Conservation (phyloP, 148 eudicot species). For the Camellia japonica region DNA sequence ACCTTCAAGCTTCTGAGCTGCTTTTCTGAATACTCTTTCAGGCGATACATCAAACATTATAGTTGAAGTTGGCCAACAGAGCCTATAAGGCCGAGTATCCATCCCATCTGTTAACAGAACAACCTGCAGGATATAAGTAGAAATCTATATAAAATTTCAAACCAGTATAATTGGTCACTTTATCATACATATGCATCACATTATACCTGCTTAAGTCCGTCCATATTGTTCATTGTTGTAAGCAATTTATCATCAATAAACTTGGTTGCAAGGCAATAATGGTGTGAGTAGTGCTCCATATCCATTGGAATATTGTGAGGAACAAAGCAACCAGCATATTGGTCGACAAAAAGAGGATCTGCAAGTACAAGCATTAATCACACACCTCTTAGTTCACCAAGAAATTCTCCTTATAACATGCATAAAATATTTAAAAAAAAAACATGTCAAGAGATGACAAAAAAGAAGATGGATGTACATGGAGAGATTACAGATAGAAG, state of each 20-base stretch:
- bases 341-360: constrained; percentile 89
- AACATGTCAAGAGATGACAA: background rate
- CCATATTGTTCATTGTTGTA: constrained; percentile 35
- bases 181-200: background rate
- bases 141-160: constrained; percentile 14
- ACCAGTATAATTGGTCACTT: constrained; percentile 16
- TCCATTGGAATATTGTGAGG: constrained; percentile 38
- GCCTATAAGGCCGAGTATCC: constrained; percentile 87
- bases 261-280: constrained; percentile 71
- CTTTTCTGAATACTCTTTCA: constrained; percentile 37
- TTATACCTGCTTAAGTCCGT: constrained; percentile 70
- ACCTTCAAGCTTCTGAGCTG: constrained; percentile 69
- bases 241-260: constrained; percentile 80
- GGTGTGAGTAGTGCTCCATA: constrained; percentile 27
- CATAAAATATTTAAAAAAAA: background rate
- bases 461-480: background rate
- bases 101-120: constrained; percentile 93
- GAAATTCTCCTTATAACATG: background rate
- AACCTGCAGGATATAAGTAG: constrained; percentile 45
- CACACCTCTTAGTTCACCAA: background rate
- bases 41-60: constrained; percentile 74
- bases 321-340: constrained; percentile 68
- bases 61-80: constrained; percentile 80
- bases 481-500: too few species aligned
- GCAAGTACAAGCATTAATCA: constrained; percentile 24